Evolutionary conservation across 495 filamentous ascomycete genomes (phyloP).

Genomic region (Cercophora sp.): DNA sequence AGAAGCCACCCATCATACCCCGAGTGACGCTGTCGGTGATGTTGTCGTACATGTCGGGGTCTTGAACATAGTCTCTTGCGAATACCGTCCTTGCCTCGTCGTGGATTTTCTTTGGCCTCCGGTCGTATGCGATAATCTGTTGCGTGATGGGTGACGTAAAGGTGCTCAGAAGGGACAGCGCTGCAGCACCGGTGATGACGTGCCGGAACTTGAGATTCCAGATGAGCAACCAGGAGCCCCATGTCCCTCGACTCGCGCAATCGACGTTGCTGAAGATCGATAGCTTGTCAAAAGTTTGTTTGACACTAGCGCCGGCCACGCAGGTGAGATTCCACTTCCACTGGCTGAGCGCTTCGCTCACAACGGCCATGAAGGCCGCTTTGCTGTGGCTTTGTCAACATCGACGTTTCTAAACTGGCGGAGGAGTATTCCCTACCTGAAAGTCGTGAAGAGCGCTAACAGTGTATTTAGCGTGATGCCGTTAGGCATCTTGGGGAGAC

Average conservation of each 20-base stretch:
- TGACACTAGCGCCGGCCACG: conserved; percentile 8
- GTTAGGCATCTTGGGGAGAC: conserved; percentile 13
- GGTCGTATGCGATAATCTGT: conserved; percentile 10
- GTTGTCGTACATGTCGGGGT: too few species aligned
- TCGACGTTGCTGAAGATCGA: conserved; percentile 42
- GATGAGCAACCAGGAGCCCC: conserved; percentile 14
- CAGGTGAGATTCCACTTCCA: conserved; percentile 39
- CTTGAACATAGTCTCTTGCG: too few species aligned
- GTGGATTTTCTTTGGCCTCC: too few species aligned
- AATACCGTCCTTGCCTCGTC: too few species aligned
- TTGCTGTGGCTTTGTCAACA: too few species aligned
- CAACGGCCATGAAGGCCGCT: conserved; percentile 35
- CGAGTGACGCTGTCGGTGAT: too few species aligned
- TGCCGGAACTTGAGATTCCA: conserved; percentile 8
- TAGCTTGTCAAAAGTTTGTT: conserved; percentile 15
- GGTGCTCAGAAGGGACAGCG: conserved; percentile 10
- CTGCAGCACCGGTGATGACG: conserved; percentile 2
- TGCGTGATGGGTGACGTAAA: conserved; percentile 14
- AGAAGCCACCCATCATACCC: too few species aligned
- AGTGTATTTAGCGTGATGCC: conserved; percentile 22
- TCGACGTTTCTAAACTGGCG: too few species aligned
- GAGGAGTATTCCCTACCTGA: too few species aligned
- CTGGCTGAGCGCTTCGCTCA: conserved; percentile 38
- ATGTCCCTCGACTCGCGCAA: conserved; percentile 27
- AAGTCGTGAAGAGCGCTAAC: conserved; percentile 32